Percentiles rank a stretch among this genome's conserved stretches.
Conservation (phyloP, 2,329 filamentous ascomycete species). For the Ramichloridium luteum region DNA sequence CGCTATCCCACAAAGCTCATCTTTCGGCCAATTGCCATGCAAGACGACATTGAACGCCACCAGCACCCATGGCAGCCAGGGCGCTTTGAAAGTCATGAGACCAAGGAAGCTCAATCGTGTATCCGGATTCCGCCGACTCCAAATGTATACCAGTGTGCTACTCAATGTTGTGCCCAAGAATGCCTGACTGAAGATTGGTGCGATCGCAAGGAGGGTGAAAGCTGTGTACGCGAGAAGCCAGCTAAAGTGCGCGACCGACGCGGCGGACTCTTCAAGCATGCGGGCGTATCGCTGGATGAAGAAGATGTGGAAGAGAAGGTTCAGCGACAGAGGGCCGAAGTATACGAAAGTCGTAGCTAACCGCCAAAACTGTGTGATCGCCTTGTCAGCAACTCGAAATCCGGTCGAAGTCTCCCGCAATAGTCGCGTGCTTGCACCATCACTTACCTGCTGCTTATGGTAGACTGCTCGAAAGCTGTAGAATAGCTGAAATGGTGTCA, state of each 20-base stretch:
- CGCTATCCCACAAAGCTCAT: slow-evolving; percentile 89
- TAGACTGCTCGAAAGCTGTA: slow-evolving; percentile 93
- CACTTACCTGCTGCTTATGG: slow-evolving; percentile 70
- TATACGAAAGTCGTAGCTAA: slow-evolving; percentile 94
- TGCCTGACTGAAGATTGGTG: slow-evolving; percentile 78
- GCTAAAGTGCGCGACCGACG: slow-evolving; percentile 84
- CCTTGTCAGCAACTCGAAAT: slow-evolving; percentile 3
- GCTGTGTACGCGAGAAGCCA: slow-evolving; percentile 86
- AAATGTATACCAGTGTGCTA: slow-evolving; percentile 92
- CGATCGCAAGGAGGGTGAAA: slow-evolving; percentile 64
- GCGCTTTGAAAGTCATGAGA: slow-evolving; percentile 79
- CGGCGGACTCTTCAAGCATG: slow-evolving; percentile 88
- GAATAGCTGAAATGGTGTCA: slow-evolving; percentile 91
- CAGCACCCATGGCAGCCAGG: slow-evolving; percentile 90
- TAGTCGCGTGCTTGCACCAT: neutral
- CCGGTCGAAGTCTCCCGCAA: no score
- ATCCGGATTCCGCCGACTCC: slow-evolving; percentile 89
- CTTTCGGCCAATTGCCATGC: slow-evolving; percentile 80
- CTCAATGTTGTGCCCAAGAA: slow-evolving; percentile 91
- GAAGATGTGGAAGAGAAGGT: slow-evolving; percentile 95
- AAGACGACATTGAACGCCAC: slow-evolving; percentile 87
- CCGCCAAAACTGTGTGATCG: slow-evolving; percentile 69
- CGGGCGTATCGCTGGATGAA: slow-evolving; percentile 95
- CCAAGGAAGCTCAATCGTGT: slow-evolving; percentile 72
- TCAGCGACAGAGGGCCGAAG: slow-evolving; percentile 86